A percentile compares a stretch with the other conserved stretches of the same genome.
Conservation (phyloP, 192 early-diverging fungal species). For the Umbelopsis sp. region DNA sequence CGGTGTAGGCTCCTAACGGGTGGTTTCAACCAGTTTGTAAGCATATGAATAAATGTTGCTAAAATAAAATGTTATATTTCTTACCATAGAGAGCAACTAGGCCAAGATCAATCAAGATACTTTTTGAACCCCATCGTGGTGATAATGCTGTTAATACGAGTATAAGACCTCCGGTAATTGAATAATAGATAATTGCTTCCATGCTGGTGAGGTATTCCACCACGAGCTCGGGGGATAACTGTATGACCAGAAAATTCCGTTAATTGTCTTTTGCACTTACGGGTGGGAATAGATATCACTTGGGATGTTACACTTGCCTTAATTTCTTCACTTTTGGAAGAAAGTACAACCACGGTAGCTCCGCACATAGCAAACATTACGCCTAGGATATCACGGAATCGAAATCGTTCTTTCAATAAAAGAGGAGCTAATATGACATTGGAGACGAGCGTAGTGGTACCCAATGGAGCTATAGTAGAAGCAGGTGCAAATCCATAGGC, state of each 20-base stretch:
- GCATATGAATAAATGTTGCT: no score
- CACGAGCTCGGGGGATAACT: constrained; percentile 48
- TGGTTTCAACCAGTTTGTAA: no score
- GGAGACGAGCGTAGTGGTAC: constrained; percentile 69
- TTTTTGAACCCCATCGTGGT: constrained; percentile 38
- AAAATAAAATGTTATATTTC: neutral
- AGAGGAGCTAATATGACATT: constrained; percentile 74
- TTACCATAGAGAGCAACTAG: constrained; percentile 65
- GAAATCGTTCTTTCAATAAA: constrained; percentile 63
- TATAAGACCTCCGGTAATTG: constrained; percentile 32
- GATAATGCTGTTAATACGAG: constrained; percentile 38
- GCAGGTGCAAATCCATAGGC: constrained; percentile 79
- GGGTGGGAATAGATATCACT: neutral
- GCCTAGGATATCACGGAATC: constrained; percentile 61
- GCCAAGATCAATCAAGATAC: constrained; percentile 58
- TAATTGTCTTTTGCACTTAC: neutral
- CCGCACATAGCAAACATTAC: constrained; percentile 64
- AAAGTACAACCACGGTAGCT: constrained; percentile 63
- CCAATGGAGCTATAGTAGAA: constrained; percentile 71
- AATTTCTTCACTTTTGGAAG: constrained; percentile 58
- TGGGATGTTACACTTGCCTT: constrained; percentile 35
- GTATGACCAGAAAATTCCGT: neutral
- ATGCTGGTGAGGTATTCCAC: constrained; percentile 42
- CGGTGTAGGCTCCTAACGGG: constrained; percentile 78
- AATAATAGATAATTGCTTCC: constrained; percentile 48